Evolutionary conservation across 1,139 yeast genomes (phyloP).

Genomic region (Blastobotrys capitulatus): DNA sequence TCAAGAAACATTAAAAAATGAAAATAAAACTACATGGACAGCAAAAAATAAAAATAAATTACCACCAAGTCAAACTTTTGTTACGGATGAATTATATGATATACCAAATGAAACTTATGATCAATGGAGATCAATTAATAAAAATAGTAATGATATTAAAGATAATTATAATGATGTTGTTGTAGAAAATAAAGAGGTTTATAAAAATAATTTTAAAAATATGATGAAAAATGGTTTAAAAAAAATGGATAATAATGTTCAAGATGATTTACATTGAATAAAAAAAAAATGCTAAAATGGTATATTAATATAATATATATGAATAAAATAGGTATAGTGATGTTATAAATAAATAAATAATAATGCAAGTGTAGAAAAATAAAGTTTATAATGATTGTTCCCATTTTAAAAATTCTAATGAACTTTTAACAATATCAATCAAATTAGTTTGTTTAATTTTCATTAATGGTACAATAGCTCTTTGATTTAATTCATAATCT

Average conservation of each 20-base stretch:
- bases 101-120: neutral
- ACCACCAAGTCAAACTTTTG: neutral
- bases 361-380: neutral
- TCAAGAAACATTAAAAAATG: neutral
- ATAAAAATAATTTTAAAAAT: too few relatives aligned
- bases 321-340: too few relatives aligned
- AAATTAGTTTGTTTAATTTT: neutral
- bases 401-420: conserved; percentile 12
- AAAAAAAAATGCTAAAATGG: too few relatives aligned
- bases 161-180: neutral
- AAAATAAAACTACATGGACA: neutral
- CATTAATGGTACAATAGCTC: conserved; percentile 14
- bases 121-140: neutral
- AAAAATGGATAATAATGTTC: too few relatives aligned
- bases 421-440: conserved; percentile 7
- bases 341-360: too few relatives aligned
- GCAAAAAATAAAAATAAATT: neutral
- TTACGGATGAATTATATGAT: neutral
- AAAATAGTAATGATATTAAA: neutral
- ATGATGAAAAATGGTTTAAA: too few relatives aligned
- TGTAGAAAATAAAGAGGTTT: too few relatives aligned
- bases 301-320: too few relatives aligned
- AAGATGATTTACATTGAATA: too few relatives aligned
- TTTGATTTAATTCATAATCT: conserved; percentile 12
- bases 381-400: conserved; percentile 4